Percentiles rank a stretch among this genome's conserved stretches.
Conservation (phyloP, 768 basidiomycete genomes). For the Boletus reticulatus region DNA sequence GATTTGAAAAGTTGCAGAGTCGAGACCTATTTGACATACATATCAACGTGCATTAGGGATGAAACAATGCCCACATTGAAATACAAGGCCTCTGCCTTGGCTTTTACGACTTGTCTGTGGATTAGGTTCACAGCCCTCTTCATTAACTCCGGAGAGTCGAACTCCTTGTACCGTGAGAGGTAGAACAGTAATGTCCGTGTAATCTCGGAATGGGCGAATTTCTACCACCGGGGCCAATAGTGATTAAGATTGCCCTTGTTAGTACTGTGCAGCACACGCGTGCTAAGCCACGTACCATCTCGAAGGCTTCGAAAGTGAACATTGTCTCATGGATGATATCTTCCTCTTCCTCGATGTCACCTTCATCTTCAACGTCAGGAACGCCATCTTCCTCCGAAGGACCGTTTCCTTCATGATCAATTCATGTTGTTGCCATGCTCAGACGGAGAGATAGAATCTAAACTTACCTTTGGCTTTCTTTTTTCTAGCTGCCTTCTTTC, state of each 20-base stretch:
- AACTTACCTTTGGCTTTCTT: conserved; percentile 51
- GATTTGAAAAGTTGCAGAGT: conserved; percentile 85
- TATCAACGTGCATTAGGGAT: conserved; percentile 5
- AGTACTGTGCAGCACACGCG: conserved; percentile 13
- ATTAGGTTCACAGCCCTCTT: conserved; percentile 86
- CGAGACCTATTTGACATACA: conserved; percentile 63
- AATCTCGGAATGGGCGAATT: conserved; percentile 86
- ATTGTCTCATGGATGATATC: conserved; percentile 76
- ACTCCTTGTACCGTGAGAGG: conserved; percentile 81
- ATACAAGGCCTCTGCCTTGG: conserved; percentile 92
- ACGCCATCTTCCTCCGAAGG: conserved; percentile 57
- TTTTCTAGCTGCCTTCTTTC: conserved; percentile 54
- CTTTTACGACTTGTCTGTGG: conserved; percentile 86
- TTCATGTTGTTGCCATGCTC: conserved; percentile 9
- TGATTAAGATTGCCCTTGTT: conserved; percentile 13
- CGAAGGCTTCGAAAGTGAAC: conserved; percentile 91
- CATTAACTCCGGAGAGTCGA: conserved; percentile 73
- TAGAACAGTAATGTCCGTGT: conserved; percentile 82
- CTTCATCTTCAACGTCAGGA: conserved; percentile 66
- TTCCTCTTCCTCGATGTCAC: conserved; percentile 56
- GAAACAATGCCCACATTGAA: conserved; percentile 68
- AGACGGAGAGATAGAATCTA: conserved; percentile 20
- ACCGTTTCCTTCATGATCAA: conserved; percentile 32
- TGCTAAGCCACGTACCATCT: conserved; percentile 57
- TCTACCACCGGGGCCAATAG: conserved; percentile 45